Base-by-base conservation (phyloP, 768 basidiomycete genomes). In the Lactarius psammicola region DNA sequence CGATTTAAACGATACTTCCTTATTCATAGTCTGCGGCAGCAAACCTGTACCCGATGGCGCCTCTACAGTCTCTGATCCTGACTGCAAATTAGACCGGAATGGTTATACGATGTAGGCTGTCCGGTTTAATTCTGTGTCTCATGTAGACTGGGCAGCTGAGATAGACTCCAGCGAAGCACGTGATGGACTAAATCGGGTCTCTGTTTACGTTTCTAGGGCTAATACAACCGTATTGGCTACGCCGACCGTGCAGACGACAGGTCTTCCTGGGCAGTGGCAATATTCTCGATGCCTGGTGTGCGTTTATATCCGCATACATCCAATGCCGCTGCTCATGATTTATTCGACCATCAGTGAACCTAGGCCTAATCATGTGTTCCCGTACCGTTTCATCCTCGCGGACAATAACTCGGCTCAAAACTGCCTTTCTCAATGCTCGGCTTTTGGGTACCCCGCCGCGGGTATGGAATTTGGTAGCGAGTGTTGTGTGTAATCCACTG, bases 41-140 rank as follows among this genome's bases (percentile, higher is more conserved):
- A 75, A 78, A 10, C 76, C 92, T 54, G 77, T 85, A 17, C 80
- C 7, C 13, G 80, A 83, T 34, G 87, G 87, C 15, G 90, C 89
- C 1, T 82, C 80, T 1, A 57, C 70, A 17, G 82, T 81, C 0
- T 65, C 78, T 2, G 81, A 82, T 2, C 74, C 77, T 4, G 80
- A 81, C 40, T 95, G 94, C 72, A 84, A 82, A 72, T 89, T 88
- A 88, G 80, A 79, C 0, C 94, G 93, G 66, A 81, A 81, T 20
- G 93, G 90, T 28, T 87, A 86, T 64, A 46, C 83, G 11, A 79
- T 82, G 89, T 89, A 69, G 70, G 87, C 74, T 0, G 20, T 15
- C 17, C 26, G 18, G 11, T 10, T 44, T 30, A 9, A 2, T 34
- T 26, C 2, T 11, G 23, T 26, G 4, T 1, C 49, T 17, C 10